Percentiles rank a stretch among this genome's conserved stretches.
These are phyloP conservation scores for Citrullus colocynthis DNA, from an alignment of 306 rosid species.

Conservation along the genomic window DNA sequence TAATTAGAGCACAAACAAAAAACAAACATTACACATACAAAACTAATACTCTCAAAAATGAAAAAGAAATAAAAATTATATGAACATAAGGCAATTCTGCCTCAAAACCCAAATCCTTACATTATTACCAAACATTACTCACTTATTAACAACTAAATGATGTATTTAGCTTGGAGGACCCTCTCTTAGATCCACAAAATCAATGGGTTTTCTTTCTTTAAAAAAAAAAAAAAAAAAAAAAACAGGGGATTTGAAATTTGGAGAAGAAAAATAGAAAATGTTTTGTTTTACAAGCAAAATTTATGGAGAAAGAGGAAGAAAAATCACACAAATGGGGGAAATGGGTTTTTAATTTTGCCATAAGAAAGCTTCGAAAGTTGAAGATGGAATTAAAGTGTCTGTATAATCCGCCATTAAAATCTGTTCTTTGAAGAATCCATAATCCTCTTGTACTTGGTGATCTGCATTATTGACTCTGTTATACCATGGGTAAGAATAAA, in stretches of 20 bases:
- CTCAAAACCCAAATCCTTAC: constrained; percentile 5
- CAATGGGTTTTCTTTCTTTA: neutral
- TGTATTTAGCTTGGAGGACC: neutral
- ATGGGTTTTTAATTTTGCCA: constrained; percentile 28
- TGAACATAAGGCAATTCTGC: neutral
- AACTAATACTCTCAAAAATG: neutral
- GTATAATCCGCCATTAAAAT: constrained; percentile 27
- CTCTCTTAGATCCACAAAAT: neutral
- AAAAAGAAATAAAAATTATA: neutral
- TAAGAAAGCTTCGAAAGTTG: constrained; percentile 24
- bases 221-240: neutral
- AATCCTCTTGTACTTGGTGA: constrained; percentile 14
- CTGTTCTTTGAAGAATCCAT: constrained; percentile 23
- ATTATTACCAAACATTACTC: neutral
- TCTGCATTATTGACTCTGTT: constrained; percentile 29
- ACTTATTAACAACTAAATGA: neutral
- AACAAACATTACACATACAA: neutral
- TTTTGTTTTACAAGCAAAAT: neutral
- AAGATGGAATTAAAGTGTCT: constrained; percentile 12
- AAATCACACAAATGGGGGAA: neutral
- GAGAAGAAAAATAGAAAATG: neutral
- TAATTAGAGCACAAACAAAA: constrained; percentile 2
- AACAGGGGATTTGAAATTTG: neutral
- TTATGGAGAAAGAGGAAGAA: neutral
- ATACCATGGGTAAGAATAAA: constrained; percentile 29